Base-by-base conservation (phyloP, 2,329 filamentous ascomycete species). In the Cyphellophora europaea region DNA sequence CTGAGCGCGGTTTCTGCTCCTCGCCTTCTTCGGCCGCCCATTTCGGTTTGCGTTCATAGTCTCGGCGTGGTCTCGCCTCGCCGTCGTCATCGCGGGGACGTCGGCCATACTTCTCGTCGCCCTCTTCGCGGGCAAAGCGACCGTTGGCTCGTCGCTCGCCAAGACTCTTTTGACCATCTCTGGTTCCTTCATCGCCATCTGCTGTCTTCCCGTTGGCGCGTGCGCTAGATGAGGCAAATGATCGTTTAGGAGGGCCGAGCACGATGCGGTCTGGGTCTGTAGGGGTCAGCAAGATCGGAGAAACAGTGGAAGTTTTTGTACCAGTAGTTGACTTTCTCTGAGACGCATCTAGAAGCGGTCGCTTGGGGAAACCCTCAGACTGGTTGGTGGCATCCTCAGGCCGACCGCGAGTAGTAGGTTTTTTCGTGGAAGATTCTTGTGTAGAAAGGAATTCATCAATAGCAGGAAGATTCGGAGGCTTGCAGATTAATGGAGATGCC, bases 401-500 rank as follows among this genome's bases (percentile, higher is more conserved):
- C n/a, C n/a, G n/a, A n/a, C n/a, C 23, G 19, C 47, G 41, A 28
- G 43, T 31, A 30, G 40, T 17, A n/a, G 42, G 32, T 33, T 37
- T 54, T 35, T 54, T 57, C 39, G 12, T 67, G 62, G 43, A 58
- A 57, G 38, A 61, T 50, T 41, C 63, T 60, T 37, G 62, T 62
- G 39, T 27, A 35, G 27, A 14, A 30, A 41, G 14, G 32, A 37
- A 52, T 37, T 93, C 85, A 64, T 93, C 86, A 44, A 81, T 74
- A 16, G 86, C 82, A 45, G 87, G 88, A 30, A 95, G 72, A 45
- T 71, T 74, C 44, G 79, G 67, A 30, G 89, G 89, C 61, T 84
- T 93, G 50, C 72, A 66, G 53, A 87, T 87, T 58, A 94, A 69
- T 47, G 87, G 87, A 45, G 89, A 95, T 41, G 81, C 70, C 61